These are phyloP conservation scores for Phyllosticta capitalensis DNA, from an alignment of 2,329 filamentous ascomycete genomes.

Conservation along the genomic window DNA sequence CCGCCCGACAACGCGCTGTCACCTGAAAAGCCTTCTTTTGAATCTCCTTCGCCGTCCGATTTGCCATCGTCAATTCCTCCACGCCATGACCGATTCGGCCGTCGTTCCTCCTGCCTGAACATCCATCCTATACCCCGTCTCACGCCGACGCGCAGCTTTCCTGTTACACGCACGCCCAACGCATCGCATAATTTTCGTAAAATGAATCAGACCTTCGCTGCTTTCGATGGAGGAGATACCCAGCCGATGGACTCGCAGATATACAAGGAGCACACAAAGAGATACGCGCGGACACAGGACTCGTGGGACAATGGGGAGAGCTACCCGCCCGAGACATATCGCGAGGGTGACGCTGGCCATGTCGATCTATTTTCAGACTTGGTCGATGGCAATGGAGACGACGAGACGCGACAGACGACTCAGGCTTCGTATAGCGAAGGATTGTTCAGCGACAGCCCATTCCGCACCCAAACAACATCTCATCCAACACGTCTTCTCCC, in stretches of 20 bases:
- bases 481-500: slow-evolving; percentile 15
- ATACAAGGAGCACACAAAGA: slow-evolving; percentile 31
- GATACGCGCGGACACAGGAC: slow-evolving; percentile 5
- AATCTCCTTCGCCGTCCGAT: not conserved
- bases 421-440: not conserved
- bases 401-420: not conserved
- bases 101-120: slow-evolving; percentile 3
- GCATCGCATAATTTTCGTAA: slow-evolving; percentile 12
- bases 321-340: not conserved
- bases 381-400: slow-evolving; percentile 4
- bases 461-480: not conserved
- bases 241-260: slow-evolving; percentile 39
- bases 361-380: slow-evolving; percentile 22
- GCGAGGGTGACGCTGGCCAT: slow-evolving; percentile 21
- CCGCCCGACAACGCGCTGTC: not conserved
- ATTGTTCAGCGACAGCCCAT: slow-evolving; percentile 1
- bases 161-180: not conserved
- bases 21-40: not conserved
- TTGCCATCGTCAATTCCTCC: not conserved
- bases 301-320: not conserved
- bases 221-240: slow-evolving; percentile 35
- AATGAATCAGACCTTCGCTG: slow-evolving; percentile 29
- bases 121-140: slow-evolving; percentile 4
- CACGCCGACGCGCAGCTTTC: slow-evolving; percentile 4
- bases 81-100: not conserved